Evolutionary conservation across 768 basidiomycete genomes (phyloP).

Genomic region (Suillus cothurnatus): DNA sequence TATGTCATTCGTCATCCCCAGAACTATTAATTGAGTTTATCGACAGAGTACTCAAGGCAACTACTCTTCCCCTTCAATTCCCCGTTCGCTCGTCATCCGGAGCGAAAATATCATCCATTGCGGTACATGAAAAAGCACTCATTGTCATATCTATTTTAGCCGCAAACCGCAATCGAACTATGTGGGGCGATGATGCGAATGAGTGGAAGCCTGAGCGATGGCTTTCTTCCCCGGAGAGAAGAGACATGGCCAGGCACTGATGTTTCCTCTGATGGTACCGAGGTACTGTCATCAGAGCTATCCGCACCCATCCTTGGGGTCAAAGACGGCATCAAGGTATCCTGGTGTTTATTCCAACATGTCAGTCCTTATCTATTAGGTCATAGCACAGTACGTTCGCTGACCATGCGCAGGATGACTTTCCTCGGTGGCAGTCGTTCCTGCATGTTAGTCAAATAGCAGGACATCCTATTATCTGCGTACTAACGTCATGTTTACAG

Average conservation of each 20-base stretch:
- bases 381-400: background rate
- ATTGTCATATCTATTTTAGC: slow-evolving; percentile 44
- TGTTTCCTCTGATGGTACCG: slow-evolving; percentile 34
- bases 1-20: slow-evolving; percentile 6
- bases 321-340: slow-evolving; percentile 12
- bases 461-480: slow-evolving; percentile 41
- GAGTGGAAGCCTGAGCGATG: slow-evolving; percentile 53
- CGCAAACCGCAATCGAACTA: slow-evolving; percentile 42
- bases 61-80: slow-evolving; percentile 2
- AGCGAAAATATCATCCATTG: background rate
- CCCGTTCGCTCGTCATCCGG: slow-evolving; percentile 4
- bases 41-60: background rate
- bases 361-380: slow-evolving; percentile 26
- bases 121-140: slow-evolving; percentile 15
- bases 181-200: slow-evolving; percentile 44
- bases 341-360: slow-evolving; percentile 48
- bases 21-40: background rate
- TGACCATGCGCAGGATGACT: background rate
- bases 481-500: background rate
- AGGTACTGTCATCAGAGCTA: background rate
- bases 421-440: slow-evolving; percentile 2
- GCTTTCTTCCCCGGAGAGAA: slow-evolving; percentile 23
- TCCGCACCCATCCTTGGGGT: background rate
- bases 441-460: slow-evolving; percentile 14
- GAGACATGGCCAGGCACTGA: slow-evolving; percentile 4